Base-by-base conservation (phyloP, 192 early-diverging fungal species). In the Entophlyctis luteolus region DNA sequence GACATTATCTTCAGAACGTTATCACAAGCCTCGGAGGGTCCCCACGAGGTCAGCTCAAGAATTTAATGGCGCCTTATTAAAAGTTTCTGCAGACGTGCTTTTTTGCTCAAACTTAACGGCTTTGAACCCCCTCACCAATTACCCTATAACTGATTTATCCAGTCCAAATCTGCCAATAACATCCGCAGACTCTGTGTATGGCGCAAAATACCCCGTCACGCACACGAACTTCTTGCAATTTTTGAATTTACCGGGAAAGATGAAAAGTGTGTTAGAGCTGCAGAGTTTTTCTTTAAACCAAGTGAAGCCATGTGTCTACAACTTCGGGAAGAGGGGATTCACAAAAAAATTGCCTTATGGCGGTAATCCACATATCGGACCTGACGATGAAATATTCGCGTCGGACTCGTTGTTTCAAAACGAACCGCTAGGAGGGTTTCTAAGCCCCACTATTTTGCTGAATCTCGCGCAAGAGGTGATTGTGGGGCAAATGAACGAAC, bases 301-400 rank as follows among this genome's bases (percentile, higher is more conserved):
- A 6, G 35, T 50, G 29, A 63, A 63, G 25, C 60, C 60, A 6
- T 63, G 60, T 18, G 60, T 63, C 18, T 63, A 63, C 25, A 25
- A 49, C 8, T 63, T 63, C 42, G 60, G 60, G 25, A 63, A 63
- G 31, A 23, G 60, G 23, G 48, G 50, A n/a, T n/a, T n/a, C n/a
- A n/a, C n/a, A n/a, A n/a, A n/a, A n/a, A n/a, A n/a, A n/a, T n/a
- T n/a, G n/a, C n/a, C n/a, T n/a, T n/a, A n/a, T n/a, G n/a, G n/a
- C n/a, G n/a, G n/a, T n/a, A n/a, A n/a, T n/a, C n/a, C n/a, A n/a
- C n/a, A n/a, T n/a, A n/a, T n/a, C n/a, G n/a, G n/a, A n/a, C n/a
- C n/a, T n/a, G n/a, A n/a, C n/a, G n/a, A n/a, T n/a, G n/a, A n/a
- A 18, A 12, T 63, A 16, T 34, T 47, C 32, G 42, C n/a, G 8